These are phyloP conservation scores for Capsella rubella DNA, from an alignment of 441 rosid species.

Conservation along the genomic window DNA sequence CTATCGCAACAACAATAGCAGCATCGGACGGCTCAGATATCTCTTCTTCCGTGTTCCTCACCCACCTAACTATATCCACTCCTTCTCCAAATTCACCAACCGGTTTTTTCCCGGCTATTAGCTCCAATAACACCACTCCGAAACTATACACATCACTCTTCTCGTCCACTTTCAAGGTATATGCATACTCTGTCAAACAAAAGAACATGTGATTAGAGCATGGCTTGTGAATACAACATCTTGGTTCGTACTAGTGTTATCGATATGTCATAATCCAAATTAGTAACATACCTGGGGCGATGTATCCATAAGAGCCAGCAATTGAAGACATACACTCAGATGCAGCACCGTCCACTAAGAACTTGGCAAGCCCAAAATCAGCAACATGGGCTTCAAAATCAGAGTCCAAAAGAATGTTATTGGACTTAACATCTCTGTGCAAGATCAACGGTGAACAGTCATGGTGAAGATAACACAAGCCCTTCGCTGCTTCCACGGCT, in stretches of 20 bases:
- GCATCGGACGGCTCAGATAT: constrained; percentile 71
- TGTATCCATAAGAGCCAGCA: constrained; percentile 96
- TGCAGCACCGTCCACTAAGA: constrained; percentile 75
- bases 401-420: constrained; percentile 81
- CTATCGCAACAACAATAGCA: constrained; percentile 62
- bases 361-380: constrained; percentile 94
- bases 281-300: constrained; percentile 78
- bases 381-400: constrained; percentile 90
- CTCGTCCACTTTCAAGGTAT: constrained; percentile 88
- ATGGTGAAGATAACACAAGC: constrained; percentile 89
- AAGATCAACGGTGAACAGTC: constrained; percentile 91
- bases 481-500: constrained; percentile 83
- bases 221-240: background rate
- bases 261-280: background rate
- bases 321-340: constrained; percentile 91
- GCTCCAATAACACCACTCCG: constrained; percentile 84
- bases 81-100: constrained; percentile 96
- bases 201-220: background rate
- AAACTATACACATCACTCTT: constrained; percentile 96
- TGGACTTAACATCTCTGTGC: constrained; percentile 88
- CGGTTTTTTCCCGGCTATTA: constrained; percentile 81
- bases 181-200: constrained; percentile 70
- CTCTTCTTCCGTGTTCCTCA: constrained; percentile 66
- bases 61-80: constrained; percentile 94
- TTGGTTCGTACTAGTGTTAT: background rate